A percentile compares a stretch with the other conserved stretches of the same genome.
Evolutionary conservation across 441 rosid species (phyloP).

Genomic region (Iberis amara): DNA sequence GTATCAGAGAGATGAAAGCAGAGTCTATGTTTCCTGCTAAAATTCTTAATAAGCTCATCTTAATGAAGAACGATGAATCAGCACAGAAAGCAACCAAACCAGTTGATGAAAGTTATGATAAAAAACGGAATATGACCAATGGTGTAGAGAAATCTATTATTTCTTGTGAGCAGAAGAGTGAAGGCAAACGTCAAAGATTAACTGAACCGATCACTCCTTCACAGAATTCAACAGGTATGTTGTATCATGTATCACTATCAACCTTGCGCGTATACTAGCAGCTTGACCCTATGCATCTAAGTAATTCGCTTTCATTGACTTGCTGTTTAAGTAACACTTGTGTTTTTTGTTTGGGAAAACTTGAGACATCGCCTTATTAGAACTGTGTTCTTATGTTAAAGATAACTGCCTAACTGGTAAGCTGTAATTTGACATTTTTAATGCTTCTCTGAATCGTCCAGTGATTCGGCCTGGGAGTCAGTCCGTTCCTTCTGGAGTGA

Average conservation of each 20-base stretch:
- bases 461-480: too few species aligned
- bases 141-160: neutral
- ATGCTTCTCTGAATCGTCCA: too few species aligned
- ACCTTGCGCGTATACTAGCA: neutral
- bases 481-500: too few species aligned
- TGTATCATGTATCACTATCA: constrained; percentile 4
- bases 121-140: neutral
- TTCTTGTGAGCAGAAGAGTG: too few species aligned
- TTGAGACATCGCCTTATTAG: too few species aligned
- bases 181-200: constrained; percentile 21
- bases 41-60: neutral
- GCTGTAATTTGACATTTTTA: too few species aligned
- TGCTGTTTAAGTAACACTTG: too few species aligned
- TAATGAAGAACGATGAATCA: constrained; percentile 1
- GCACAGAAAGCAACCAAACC: constrained; percentile 1
- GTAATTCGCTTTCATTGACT: too few species aligned
- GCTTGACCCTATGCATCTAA: too few species aligned
- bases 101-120: neutral
- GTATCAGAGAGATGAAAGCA: constrained; percentile 10
- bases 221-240: constrained; percentile 25
- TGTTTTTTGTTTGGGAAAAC: too few species aligned
- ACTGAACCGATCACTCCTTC: constrained; percentile 12
- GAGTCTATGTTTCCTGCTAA: constrained; percentile 17
- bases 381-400: too few species aligned
- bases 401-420: too few species aligned